Percentiles rank a stretch among this genome's conserved stretches.
These are phyloP conservation scores for Coniferiporia sulphurascens DNA, from an alignment of 1,284 basidiomycete genomes.

Conservation along the genomic window DNA sequence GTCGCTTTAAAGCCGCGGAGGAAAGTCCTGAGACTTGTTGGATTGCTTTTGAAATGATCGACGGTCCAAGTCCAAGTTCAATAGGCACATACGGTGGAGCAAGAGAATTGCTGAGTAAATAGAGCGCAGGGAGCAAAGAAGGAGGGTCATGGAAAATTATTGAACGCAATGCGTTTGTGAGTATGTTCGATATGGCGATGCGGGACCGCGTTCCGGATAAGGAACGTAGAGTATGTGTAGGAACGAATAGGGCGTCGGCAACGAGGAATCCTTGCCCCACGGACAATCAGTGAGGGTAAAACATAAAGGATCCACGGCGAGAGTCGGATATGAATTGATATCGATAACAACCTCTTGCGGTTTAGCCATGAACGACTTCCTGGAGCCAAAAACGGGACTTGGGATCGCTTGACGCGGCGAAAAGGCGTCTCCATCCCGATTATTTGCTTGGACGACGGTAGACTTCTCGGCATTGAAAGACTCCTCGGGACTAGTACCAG, in stretches of 20 bases:
- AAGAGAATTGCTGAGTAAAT: constrained; percentile 85
- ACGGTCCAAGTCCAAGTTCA: constrained; percentile 74
- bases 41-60: constrained; percentile 76
- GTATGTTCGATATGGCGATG: constrained; percentile 71
- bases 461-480: neutral
- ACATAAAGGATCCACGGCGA: constrained; percentile 13
- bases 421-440: neutral
- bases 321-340: constrained; percentile 6
- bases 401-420: neutral
- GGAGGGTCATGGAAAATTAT: constrained; percentile 64
- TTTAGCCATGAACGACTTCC: neutral
- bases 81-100: constrained; percentile 71
- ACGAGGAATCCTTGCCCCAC: constrained; percentile 4
- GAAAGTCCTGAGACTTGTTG: constrained; percentile 80
- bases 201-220: constrained; percentile 78
- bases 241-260: constrained; percentile 73
- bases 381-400: neutral
- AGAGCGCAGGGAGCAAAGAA: constrained; percentile 79
- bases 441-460: neutral
- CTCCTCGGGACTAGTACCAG: neutral
- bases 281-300: constrained; percentile 9
- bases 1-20: constrained; percentile 57
- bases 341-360: neutral
- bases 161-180: constrained; percentile 78
- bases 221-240: constrained; percentile 66